These are phyloP conservation scores for Coniochaeta prunicola DNA, from an alignment of 2,329 filamentous ascomycete species.

Conservation along the genomic window DNA sequence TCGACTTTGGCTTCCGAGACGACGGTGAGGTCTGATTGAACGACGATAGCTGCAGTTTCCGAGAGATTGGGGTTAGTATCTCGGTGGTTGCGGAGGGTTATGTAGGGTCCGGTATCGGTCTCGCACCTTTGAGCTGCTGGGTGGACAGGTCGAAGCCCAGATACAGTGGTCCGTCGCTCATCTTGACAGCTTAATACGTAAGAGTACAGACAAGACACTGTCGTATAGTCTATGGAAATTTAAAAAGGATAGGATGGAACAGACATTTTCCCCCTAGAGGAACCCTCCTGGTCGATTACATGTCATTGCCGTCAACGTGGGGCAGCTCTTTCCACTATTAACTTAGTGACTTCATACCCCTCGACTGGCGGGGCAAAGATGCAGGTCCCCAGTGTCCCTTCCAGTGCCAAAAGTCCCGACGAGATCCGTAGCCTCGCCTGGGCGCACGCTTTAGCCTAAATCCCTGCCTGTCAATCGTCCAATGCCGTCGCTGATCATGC, in stretches of 20 bases:
- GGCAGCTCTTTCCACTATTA: neutral
- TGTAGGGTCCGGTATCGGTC: conserved; percentile 14
- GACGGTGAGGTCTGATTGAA: conserved; percentile 75
- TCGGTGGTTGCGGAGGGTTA: neutral
- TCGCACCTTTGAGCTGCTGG: conserved; percentile 81
- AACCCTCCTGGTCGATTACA: neutral
- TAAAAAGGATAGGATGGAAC: neutral
- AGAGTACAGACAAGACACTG: neutral
- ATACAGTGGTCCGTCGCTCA: conserved; percentile 55
- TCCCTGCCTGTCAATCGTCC: neutral
- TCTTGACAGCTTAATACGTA: neutral
- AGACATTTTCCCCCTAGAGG: neutral
- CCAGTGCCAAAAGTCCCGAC: neutral
- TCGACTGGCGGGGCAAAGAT: neutral
- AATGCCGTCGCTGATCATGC: neutral
- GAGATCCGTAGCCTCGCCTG: neutral
- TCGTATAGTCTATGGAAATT: too few relatives aligned
- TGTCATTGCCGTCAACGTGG: neutral
- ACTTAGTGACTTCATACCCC: neutral
- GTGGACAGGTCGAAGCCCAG: conserved; percentile 94
- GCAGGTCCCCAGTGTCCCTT: neutral
- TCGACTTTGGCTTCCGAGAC: conserved; percentile 84
- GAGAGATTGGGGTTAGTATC: neutral
- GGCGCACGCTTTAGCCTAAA: neutral
- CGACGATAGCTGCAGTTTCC: conserved; percentile 62